A percentile compares a stretch with the other conserved stretches of the same genome.
These are phyloP conservation scores for Cyberlindnera xylosilytica DNA, from an alignment of 805 yeast species.

Conservation along the genomic window DNA sequence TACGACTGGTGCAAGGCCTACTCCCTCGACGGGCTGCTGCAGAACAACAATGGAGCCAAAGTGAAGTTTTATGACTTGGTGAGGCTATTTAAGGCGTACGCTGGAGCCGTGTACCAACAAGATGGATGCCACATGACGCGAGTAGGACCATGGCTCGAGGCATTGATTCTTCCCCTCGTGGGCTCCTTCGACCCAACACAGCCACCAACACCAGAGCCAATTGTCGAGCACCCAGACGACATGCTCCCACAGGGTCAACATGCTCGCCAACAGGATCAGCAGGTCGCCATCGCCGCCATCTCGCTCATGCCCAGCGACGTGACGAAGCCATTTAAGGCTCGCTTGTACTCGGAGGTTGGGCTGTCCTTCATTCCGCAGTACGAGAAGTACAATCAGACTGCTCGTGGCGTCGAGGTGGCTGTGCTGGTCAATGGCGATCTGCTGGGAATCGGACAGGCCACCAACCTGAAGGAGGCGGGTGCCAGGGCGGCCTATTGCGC, in stretches of 20 bases:
- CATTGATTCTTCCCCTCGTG: background rate
- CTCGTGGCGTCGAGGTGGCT: slow-evolving; percentile 40
- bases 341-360: background rate
- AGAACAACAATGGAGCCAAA: too few relatives aligned
- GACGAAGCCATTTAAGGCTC: background rate
- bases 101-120: background rate
- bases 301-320: background rate
- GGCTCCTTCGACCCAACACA: background rate
- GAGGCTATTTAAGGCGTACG: background rate
- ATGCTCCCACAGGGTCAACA: too few relatives aligned
- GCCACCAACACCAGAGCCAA: background rate
- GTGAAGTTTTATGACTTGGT: too few relatives aligned
- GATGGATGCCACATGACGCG: background rate
- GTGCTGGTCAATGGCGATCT: slow-evolving; percentile 62
- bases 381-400: background rate
- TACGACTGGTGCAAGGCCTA: background rate
- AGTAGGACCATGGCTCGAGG: background rate
- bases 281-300: background rate
- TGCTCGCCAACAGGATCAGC: background rate
- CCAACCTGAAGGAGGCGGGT: slow-evolving; percentile 69
- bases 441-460: slow-evolving; percentile 65
- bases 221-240: background rate
- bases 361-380: background rate
- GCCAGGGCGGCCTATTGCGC: slow-evolving; percentile 78
- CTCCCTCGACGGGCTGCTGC: background rate